Conservation (phyloP, 805 yeast species). For the Suhomyces vadensis region DNA sequence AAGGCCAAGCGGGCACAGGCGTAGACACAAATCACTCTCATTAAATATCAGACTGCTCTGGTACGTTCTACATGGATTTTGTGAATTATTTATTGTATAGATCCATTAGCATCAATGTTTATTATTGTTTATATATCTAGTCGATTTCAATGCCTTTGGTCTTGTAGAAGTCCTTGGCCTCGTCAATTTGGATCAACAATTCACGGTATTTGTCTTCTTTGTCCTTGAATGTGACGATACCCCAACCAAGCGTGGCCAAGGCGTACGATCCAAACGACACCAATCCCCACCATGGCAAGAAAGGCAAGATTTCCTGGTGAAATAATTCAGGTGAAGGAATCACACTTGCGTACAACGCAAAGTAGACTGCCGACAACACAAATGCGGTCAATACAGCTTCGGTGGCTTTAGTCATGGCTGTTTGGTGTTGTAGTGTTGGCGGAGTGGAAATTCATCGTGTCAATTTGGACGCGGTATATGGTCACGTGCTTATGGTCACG, state of each 20-base stretch:
- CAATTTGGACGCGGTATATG: conserved; percentile 6
- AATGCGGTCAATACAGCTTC: conserved; percentile 53
- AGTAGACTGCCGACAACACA: conserved; percentile 52
- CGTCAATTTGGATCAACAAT: conserved; percentile 56
- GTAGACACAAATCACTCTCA: not conserved
- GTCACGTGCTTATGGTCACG: conserved; percentile 2
- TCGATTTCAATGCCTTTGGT: conserved; percentile 56
- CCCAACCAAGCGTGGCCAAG: conserved; percentile 66
- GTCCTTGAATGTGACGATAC: conserved; percentile 67
- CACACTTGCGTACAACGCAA: conserved; percentile 50
- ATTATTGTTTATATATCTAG: not conserved
- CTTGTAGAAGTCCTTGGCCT: conserved; percentile 60
- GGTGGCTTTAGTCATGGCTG: conserved; percentile 64
- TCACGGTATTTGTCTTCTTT: conserved; percentile 67
- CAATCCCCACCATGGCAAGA: conserved; percentile 68
- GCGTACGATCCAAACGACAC: conserved; percentile 71
- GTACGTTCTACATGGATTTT: too few species aligned
- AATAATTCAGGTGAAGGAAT: conserved; percentile 54
- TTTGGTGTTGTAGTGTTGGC: conserved; percentile 2
- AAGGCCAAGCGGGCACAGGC: conserved; percentile 39
- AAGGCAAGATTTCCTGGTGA: conserved; percentile 59
- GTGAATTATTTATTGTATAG: not conserved
- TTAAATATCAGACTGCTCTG: not conserved
- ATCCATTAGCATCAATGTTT: not conserved
- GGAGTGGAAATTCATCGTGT: conserved; percentile 5